Base-by-base conservation (phyloP, 768 basidiomycete genomes). In the Guyanaporus albipodus region DNA sequence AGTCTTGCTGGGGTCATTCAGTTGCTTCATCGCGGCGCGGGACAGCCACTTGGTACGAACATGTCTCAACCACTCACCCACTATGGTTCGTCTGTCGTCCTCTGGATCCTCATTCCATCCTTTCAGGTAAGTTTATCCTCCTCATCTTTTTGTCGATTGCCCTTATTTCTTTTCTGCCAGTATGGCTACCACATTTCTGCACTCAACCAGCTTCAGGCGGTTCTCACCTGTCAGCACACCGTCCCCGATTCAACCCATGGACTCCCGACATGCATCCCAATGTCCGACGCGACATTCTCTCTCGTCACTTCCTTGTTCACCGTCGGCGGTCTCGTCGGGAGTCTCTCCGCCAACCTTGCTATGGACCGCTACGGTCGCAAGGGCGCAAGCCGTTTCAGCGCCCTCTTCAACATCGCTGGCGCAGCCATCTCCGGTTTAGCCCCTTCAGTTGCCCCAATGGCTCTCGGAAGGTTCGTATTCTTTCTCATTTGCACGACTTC, bases 141-240 rank as follows among this genome's bases (percentile, higher is more conserved):
- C 14, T 19, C 38, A 19, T 27, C 3, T 11, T 15, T 4, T 4
- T 12, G 2, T 10, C 8, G 4, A n/a, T 36, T 23, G 14, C 15
- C 8, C 26, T 44, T 14, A 50, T 28, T 6, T 22, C 24, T 12
- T 23, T 4, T 38, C 35, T 44, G 12, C 21, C 44, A 89, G 79
- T 91, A 90, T 69, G 93, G 92, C n/a, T 96, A 87, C 66, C 91
- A 95, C 64, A 89, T 92, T 33, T 88, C 91, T 2, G 85, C 85
- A 14, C 77, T 97, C 49, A 97, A 97, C 64, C 91, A 93, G 62
- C 83, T 94, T 21, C 83, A 90, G 60, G 77, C 76, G 5, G 80
- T 85, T 34, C 62, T 93, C 46, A 90, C 86, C 4, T 95, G 91
- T 70, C 75, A 76, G 41, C 56, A 62, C 26, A 44, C 44, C 8